Evolutionary conservation across 148 eudicot species (phyloP).

Genomic region (Nyssa sinensis): DNA sequence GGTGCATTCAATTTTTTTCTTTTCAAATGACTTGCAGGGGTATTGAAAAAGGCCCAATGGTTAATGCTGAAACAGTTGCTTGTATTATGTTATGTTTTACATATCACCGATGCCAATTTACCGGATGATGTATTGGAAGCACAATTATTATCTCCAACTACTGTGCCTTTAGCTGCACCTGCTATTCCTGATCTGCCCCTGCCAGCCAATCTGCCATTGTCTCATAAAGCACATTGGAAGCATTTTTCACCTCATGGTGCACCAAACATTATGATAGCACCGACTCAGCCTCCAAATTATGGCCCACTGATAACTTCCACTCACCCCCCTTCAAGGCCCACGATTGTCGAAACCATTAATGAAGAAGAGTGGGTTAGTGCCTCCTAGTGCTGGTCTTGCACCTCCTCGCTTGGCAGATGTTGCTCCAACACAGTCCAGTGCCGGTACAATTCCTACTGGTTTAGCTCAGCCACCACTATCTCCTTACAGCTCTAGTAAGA

Average conservation of each 20-base stretch:
- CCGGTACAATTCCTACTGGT: constrained; percentile 38
- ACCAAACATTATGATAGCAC: constrained; percentile 29
- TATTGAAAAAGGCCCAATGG: constrained; percentile 26
- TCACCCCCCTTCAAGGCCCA: constrained; percentile 53
- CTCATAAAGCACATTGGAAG: constrained; percentile 24
- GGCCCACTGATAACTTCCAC: constrained; percentile 33
- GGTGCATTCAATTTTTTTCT: not conserved
- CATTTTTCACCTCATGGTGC: constrained; percentile 26
- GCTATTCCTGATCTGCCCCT: constrained; percentile 27
- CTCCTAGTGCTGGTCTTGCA: constrained; percentile 35
- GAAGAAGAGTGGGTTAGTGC: constrained; percentile 32
- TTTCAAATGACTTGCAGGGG: constrained; percentile 35
- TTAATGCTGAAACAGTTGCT: constrained; percentile 39
- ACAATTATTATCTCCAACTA: constrained; percentile 31
- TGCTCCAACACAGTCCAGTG: constrained; percentile 53
- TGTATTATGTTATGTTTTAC: constrained; percentile 32
- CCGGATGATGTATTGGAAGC: constrained; percentile 20
- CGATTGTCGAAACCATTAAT: constrained; percentile 39
- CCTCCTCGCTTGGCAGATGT: constrained; percentile 46
- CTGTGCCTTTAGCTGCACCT: constrained; percentile 26
- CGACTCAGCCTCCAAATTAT: constrained; percentile 44
- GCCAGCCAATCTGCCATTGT: constrained; percentile 23
- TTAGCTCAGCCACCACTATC: constrained; percentile 83
- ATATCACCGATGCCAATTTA: constrained; percentile 27
- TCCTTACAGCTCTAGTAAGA: constrained; percentile 65